Evolutionary conservation across 1,284 basidiomycete species (phyloP).

Genomic region (Cerrena zonata): DNA sequence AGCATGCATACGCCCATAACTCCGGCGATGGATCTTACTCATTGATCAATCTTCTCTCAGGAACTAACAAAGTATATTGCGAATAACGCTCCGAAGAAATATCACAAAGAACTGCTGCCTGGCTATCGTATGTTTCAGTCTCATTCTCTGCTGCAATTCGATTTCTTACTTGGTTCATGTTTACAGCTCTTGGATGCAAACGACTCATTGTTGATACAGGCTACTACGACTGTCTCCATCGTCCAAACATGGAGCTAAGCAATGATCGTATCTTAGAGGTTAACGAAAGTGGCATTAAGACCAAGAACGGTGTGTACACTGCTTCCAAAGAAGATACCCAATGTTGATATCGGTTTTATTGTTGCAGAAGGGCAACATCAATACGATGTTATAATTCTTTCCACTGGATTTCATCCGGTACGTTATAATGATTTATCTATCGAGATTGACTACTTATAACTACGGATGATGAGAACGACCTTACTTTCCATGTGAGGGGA

Average conservation of each 20-base stretch:
- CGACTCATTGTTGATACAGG: slow-evolving; percentile 33
- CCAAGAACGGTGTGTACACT: slow-evolving; percentile 26
- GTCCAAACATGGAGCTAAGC: slow-evolving; percentile 38
- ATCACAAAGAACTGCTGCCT: slow-evolving; percentile 37
- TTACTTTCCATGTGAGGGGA: slow-evolving; percentile 28
- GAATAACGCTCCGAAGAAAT: slow-evolving; percentile 32
- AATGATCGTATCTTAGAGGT: slow-evolving; percentile 35
- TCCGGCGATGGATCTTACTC: not conserved
- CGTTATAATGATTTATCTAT: slow-evolving; percentile 22
- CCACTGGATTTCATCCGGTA: slow-evolving; percentile 31
- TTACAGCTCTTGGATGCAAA: slow-evolving; percentile 35
- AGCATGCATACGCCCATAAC: too few relatives aligned
- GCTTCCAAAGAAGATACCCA: too few relatives aligned
- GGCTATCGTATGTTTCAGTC: slow-evolving; percentile 31
- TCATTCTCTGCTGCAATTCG: not conserved
- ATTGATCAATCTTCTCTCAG: slow-evolving; percentile 18
- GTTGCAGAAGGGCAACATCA: slow-evolving; percentile 13
- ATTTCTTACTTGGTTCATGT: not conserved
- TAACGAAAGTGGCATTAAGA: slow-evolving; percentile 32
- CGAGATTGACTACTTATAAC: not conserved
- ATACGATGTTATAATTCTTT: slow-evolving; percentile 22
- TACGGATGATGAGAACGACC: slow-evolving; percentile 26
- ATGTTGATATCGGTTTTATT: too few relatives aligned
- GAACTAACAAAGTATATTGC: slow-evolving; percentile 30
- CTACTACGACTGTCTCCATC: slow-evolving; percentile 35